phyloP scores from a whole-genome alignment of 1,284 basidiomycete species.

The Clitocybe nebularis region DNA sequence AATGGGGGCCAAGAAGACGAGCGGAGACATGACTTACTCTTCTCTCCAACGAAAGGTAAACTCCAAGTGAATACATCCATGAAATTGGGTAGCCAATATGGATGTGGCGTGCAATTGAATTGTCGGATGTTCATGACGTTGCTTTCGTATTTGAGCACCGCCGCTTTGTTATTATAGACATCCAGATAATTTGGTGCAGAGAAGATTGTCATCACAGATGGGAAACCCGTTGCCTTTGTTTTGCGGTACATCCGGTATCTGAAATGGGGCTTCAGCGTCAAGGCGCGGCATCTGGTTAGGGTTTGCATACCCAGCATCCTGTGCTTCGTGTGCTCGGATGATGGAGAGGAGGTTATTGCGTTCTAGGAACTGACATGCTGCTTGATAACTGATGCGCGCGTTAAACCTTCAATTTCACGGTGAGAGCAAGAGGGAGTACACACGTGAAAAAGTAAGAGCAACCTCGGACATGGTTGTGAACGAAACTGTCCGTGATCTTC shows the following conservation, averaged over 20 bases:
- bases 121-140: slow-evolving; percentile 96
- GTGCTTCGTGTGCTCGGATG: slow-evolving; percentile 92
- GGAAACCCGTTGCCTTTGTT: slow-evolving; percentile 89
- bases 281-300: slow-evolving; percentile 4
- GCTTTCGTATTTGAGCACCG: slow-evolving; percentile 94
- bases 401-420: slow-evolving; percentile 1
- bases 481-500: slow-evolving; percentile 81
- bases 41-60: slow-evolving; percentile 90
- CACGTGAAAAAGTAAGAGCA: slow-evolving; percentile 96
- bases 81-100: slow-evolving; percentile 93
- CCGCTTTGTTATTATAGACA: slow-evolving; percentile 96
- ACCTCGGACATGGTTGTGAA: slow-evolving; percentile 94
- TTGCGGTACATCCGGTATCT: slow-evolving; percentile 97
- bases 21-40: slow-evolving; percentile 58
- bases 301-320: slow-evolving; percentile 83
- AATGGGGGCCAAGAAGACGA: not conserved
- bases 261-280: not conserved
- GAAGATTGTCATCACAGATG: slow-evolving; percentile 97
- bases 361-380: slow-evolving; percentile 91
- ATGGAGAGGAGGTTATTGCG: slow-evolving; percentile 93
- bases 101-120: slow-evolving; percentile 94
- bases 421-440: slow-evolving; percentile 23
- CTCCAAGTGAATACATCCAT: slow-evolving; percentile 95
- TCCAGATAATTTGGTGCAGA: slow-evolving; percentile 95
- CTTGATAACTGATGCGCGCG: slow-evolving; percentile 65